Base-by-base conservation (phyloP, 2,329 filamentous ascomycete species). In the Colletotrichum musicola region DNA sequence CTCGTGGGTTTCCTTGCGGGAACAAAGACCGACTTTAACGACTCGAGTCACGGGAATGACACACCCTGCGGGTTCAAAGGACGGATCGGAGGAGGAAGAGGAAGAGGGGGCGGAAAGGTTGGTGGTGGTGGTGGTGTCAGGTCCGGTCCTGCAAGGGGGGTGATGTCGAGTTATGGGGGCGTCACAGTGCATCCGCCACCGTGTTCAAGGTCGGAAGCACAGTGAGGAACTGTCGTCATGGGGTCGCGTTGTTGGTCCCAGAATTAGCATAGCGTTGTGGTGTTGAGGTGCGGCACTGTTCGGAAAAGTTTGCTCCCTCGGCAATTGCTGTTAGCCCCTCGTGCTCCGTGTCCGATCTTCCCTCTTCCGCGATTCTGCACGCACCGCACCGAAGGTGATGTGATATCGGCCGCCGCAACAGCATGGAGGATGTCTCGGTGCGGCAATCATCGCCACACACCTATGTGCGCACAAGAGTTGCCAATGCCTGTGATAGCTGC, bases 401-500 rank as follows among this genome's bases (percentile, higher is more conserved):
- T 49, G 35, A 60, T 35, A 65, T 22, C 50, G 62, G 66, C 44
- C 49, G 46, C 38, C 51, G 49, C 42, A 60, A 14, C 62, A 69
- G 30, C 12, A 71, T 71, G 70, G 60, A 71, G 5, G 70, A 55
- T 63, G 68, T 68, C 61, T 63, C 67, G 40, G 59, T 27, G 50
- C 62, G 49, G 53, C 63, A 67, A 16, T 38, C 59, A 46, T 68
- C 65, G 44, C 65, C 65, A 25, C 65, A 60, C 25, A 50, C 42
- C 9, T 69, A 69, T 46, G 57, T 75, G 55, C 77, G 78, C 50
- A 72, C 73, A 14, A 85, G 85, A 68, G 82, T 86, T 50, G 79
- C 83, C 64, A 86, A 86, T 69, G 86, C 86, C 50, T 88, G 86
- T 75, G 85, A 87, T 70, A 80, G 81, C 3, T 88, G 85, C 78